These are phyloP conservation scores for Pharnaceum exiguum DNA, from an alignment of 148 eudicot species.

Conservation along the genomic window DNA sequence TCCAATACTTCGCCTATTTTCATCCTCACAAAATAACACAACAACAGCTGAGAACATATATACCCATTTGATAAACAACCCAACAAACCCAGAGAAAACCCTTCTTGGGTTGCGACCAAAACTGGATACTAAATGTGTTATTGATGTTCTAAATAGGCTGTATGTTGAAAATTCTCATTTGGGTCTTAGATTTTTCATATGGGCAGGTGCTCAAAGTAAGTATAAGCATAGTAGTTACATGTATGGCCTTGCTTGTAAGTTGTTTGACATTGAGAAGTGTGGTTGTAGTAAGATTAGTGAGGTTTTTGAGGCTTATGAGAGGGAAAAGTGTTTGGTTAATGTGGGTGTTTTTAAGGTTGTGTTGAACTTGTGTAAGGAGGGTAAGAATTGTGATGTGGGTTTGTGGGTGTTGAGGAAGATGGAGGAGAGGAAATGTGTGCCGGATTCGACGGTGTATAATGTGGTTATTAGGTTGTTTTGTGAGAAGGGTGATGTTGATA, in stretches of 20 bases:
- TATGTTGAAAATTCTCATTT: slow-evolving; percentile 37
- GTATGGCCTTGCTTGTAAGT: slow-evolving; percentile 54
- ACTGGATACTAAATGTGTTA: slow-evolving; percentile 44
- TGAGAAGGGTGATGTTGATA: slow-evolving; percentile 45
- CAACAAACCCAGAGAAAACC: slow-evolving; percentile 49
- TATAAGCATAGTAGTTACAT: slow-evolving; percentile 52
- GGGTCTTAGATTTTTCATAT: slow-evolving; percentile 80
- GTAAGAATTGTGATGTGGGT: slow-evolving; percentile 47
- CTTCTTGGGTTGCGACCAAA: slow-evolving; percentile 33
- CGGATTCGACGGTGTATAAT: slow-evolving; percentile 66
- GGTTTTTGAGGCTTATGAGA: slow-evolving; percentile 48
- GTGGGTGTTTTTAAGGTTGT: slow-evolving; percentile 56
- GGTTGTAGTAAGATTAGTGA: slow-evolving; percentile 35
- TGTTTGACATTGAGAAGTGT: slow-evolving; percentile 36
- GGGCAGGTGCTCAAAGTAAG: slow-evolving; percentile 62
- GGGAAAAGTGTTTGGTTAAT: slow-evolving; percentile 42
- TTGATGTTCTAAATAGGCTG: slow-evolving; percentile 47
- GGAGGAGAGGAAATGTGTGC: slow-evolving; percentile 52
- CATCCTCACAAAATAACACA: slow-evolving; percentile 9
- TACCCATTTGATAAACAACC: slow-evolving; percentile 38
- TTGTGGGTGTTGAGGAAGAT: slow-evolving; percentile 79
- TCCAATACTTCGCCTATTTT: not conserved
- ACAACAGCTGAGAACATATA: slow-evolving; percentile 38
- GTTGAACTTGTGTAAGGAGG: slow-evolving; percentile 70
- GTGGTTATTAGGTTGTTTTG: slow-evolving; percentile 60